Base-by-base conservation (phyloP, 2,329 filamentous ascomycete species). In the Colletotrichum plurivorum region DNA sequence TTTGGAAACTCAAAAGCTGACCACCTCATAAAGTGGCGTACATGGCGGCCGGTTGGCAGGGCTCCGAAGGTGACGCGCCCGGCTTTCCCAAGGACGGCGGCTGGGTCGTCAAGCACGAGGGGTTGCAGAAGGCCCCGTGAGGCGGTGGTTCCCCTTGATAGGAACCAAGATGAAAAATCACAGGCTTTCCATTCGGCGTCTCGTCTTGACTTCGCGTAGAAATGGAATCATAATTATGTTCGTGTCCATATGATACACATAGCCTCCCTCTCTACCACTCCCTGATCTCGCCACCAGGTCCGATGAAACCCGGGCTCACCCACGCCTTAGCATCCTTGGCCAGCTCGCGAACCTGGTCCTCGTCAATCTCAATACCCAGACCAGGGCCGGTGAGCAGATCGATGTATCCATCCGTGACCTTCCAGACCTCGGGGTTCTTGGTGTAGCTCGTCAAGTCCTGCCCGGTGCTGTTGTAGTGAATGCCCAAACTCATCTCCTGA, bases 401-500 rank as follows among this genome's bases (percentile, higher is more conserved):
- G 18, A 94, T 87, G 75, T 90, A 92, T 0, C 92, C 92, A 52
- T 88, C 85, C n/a, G 86, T 83, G 6, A 94, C 88, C 48, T 88
- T 82, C 84, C 91, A 93, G 0, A 93, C 87, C 57, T 87, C 85
- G 0, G 88, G 84, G 73, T 93, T 88, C 74, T 87, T 88, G 2
- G 90, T 83, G 75, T 94, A 94, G 27, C 87, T 92, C 13, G 87
- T 87, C 63, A 93, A 81, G 75, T 93, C 91, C 73, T 89, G 84
- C 2, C 88, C 84, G 1, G 88, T 90, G 0, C 85, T 87, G 73
- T 95, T 95, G 76, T 94, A 95, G 76, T 95, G 93, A 73, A 95
- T 94, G 0, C 92, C 93, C 36, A 94, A 75, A 61, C 89, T 91
- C 93, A 94, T 94, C 78, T 94, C 92, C 75, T 93, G 89, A 39